Evolutionary conservation across 2,329 filamentous ascomycete species (phyloP).

Genomic region (Diaporthe destruens): DNA sequence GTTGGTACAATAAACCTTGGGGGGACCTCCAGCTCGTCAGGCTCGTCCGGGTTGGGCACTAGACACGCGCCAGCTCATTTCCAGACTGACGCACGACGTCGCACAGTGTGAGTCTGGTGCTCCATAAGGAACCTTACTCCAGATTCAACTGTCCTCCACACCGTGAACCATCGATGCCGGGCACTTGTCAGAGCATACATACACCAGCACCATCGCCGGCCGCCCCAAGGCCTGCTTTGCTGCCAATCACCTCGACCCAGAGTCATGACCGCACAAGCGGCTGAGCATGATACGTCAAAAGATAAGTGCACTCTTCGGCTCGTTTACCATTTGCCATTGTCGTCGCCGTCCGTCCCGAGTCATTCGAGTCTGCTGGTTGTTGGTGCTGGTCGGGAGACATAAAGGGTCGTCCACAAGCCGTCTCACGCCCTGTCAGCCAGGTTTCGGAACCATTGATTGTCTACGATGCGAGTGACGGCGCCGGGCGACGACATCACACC

Average conservation of each 20-base stretch:
- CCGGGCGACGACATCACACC: background rate
- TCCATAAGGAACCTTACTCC: background rate
- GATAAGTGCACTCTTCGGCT: background rate
- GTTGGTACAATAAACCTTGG: slow-evolving; percentile 30
- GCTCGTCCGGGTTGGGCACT: slow-evolving; percentile 29
- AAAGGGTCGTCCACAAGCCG: background rate
- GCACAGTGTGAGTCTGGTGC: slow-evolving; percentile 15
- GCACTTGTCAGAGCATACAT: slow-evolving; percentile 28
- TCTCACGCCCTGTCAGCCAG: slow-evolving; percentile 21
- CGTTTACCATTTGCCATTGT: background rate
- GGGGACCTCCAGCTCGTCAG: slow-evolving; percentile 17
- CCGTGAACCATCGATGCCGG: slow-evolving; percentile 11
- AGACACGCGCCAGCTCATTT: slow-evolving; percentile 29
- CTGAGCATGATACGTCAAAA: slow-evolving; percentile 10
- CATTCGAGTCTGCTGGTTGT: background rate
- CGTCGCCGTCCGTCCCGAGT: slow-evolving; percentile 8
- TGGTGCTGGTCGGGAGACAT: background rate
- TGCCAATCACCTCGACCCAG: background rate
- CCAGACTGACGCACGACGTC: slow-evolving; percentile 10
- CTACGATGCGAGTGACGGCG: background rate
- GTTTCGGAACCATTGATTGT: slow-evolving; percentile 24
- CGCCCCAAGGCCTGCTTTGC: slow-evolving; percentile 4
- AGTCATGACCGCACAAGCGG: slow-evolving; percentile 13
- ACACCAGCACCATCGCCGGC: slow-evolving; percentile 22
- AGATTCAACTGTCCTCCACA: slow-evolving; percentile 10